Evolutionary conservation across 805 yeast species (phyloP).

Genomic region (Zygoascus biomembranicola): DNA sequence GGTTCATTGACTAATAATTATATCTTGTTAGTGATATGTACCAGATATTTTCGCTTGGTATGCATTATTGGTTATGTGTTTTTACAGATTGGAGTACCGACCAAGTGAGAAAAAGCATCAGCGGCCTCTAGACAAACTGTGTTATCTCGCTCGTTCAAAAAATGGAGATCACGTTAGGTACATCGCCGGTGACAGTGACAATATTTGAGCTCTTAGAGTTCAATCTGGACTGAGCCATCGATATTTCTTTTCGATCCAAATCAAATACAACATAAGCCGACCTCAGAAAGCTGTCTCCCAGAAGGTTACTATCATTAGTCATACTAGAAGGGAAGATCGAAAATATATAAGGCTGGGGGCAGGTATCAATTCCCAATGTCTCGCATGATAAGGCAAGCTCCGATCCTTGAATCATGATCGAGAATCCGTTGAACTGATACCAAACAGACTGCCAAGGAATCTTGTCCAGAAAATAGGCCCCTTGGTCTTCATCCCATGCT

Average conservation of each 20-base stretch:
- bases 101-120: too few relatives aligned
- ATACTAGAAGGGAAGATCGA: conserved; percentile 3
- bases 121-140: too few relatives aligned
- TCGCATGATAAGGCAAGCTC: neutral
- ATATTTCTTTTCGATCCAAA: conserved; percentile 45
- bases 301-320: conserved; percentile 10
- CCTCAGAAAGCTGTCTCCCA: conserved; percentile 58
- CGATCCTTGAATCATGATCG: neutral
- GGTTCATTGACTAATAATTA: too few relatives aligned
- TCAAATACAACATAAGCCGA: conserved; percentile 60
- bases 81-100: too few relatives aligned
- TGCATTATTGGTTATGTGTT: too few relatives aligned
- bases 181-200: neutral
- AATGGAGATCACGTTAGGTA: neutral
- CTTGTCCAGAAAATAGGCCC: conserved; percentile 1
- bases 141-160: too few relatives aligned
- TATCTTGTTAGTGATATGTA: too few relatives aligned
- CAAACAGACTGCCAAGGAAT: neutral
- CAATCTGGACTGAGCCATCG: conserved; percentile 44
- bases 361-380: neutral
- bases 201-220: conserved; percentile 11
- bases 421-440: neutral
- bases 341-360: conserved; percentile 5
- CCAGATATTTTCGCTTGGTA: too few relatives aligned
- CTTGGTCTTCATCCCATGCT: conserved; percentile 3